Base-by-base conservation (phyloP, 768 basidiomycete species). In the Pleurotus eryngii region DNA sequence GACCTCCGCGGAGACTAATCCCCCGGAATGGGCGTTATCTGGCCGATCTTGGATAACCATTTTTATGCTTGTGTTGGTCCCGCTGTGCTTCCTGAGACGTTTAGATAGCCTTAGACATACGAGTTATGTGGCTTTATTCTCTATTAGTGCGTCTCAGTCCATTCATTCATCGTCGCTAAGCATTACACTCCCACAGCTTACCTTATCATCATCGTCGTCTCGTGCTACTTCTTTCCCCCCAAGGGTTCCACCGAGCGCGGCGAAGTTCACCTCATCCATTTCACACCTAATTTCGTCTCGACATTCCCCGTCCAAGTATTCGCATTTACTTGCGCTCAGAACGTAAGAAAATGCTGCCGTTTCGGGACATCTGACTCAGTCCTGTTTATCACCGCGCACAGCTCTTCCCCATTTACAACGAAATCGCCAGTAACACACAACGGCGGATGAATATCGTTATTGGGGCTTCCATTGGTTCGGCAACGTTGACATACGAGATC, bases 391-490 rank as follows among this genome's bases (percentile, higher is more conserved):
- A 35, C 37, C 17, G 30, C 35, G 30, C 39, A 11, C 62, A 98
- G 92, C 73, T 98, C 15, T 97, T 98, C 72, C 92, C 94, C 1
- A 85, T 97, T 53, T 96, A 87, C 74, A 98, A 98, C 68, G 96
- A 98, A 71, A 78, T 98, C 35, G 80, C 81, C 63, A 75, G 74
- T 27, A 97, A 96, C 68, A 83, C 85, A 1, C 95, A 97, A 68
- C 64, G 72, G 46, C 83, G 91, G 38, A 86, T 98, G 83, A 96
- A 97, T 69, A 76, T 80, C n/a, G 81, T 98, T 60, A 90, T 98
- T 49, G 86, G 87, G 8, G 77, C 87, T 0, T 90, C 94, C 5
- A 95, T 99, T 63, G 95, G 95, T 12, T 77, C 83, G 18, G 90
- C 95, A 1, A 84, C 86, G 2, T 45, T 91, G 45, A 86, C 87